Conservation (phyloP, 2,329 filamentous ascomycete genomes). For the Thermoascus crustaceus region DNA sequence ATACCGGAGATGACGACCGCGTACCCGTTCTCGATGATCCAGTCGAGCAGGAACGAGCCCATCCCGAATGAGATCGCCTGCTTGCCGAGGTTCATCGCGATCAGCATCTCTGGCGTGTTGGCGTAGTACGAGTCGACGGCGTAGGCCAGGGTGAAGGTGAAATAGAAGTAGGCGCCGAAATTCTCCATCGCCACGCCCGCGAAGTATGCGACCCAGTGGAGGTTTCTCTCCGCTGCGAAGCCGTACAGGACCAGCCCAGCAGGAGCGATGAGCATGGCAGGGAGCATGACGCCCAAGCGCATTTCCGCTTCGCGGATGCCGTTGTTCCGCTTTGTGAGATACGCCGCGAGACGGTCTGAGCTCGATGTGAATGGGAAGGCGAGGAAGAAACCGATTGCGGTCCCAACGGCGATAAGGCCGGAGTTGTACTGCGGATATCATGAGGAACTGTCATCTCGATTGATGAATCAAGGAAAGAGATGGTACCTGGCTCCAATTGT, state of each 20-base stretch:
- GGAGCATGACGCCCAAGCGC: conserved; percentile 28
- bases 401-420: conserved; percentile 39
- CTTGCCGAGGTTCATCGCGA: conserved; percentile 52
- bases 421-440: conserved; percentile 27
- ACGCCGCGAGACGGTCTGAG: conserved; percentile 31
- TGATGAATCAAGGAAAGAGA: background rate
- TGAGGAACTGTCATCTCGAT: background rate
- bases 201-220: conserved; percentile 39
- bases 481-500: conserved; percentile 38
- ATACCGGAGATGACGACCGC: conserved; percentile 45
- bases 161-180: conserved; percentile 47
- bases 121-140: conserved; percentile 52
- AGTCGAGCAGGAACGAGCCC: conserved; percentile 44
- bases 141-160: conserved; percentile 53
- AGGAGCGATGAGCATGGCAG: conserved; percentile 22
- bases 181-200: conserved; percentile 42
- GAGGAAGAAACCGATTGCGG: conserved; percentile 26
- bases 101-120: conserved; percentile 56
- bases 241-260: conserved; percentile 26
- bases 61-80: conserved; percentile 50
- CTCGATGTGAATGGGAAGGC: conserved; percentile 40
- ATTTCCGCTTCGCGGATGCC: conserved; percentile 36
- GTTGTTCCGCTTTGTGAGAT: conserved; percentile 30
- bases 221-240: conserved; percentile 21
- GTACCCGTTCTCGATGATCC: conserved; percentile 44